Conservation (phyloP, 306 rosid genomes). For the Comarum palustre region DNA sequence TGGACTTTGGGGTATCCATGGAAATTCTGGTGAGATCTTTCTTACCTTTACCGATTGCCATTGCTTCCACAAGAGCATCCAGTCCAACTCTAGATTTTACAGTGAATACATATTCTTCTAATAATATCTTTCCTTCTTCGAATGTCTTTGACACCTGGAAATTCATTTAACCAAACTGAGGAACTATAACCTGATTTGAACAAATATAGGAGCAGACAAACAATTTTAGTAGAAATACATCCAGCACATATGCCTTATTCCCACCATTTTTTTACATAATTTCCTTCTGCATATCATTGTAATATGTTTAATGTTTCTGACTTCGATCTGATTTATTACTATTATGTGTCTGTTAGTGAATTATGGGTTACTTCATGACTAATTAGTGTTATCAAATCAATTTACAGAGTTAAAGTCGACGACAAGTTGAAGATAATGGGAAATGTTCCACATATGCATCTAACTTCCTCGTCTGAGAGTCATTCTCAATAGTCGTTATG, state of each 20-base stretch:
- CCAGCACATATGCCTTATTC: background rate
- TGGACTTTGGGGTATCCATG: constrained; percentile 50
- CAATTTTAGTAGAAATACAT: background rate
- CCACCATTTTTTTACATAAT: background rate
- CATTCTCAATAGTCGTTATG: background rate
- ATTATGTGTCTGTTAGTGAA: background rate
- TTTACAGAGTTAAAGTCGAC: background rate
- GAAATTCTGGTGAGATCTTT: constrained; percentile 66
- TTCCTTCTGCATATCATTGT: background rate
- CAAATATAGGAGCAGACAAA: background rate
- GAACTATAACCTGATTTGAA: background rate
- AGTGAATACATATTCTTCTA: constrained; percentile 65
- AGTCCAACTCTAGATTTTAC: constrained; percentile 62
- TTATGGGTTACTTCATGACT: background rate
- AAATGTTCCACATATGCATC: background rate
- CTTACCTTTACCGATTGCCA: constrained; percentile 82
- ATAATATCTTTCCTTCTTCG: constrained; percentile 58
- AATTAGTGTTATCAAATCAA: background rate
- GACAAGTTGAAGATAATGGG: background rate
- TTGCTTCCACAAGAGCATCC: constrained; percentile 69
- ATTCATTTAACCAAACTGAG: constrained; percentile 24
- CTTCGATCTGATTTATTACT: background rate
- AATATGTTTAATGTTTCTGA: background rate
- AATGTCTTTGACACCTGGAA: constrained; percentile 63
- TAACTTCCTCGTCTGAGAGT: background rate